These are phyloP conservation scores for Yamadazyma insecticola DNA, from an alignment of 805 yeast genomes.

Conservation along the genomic window DNA sequence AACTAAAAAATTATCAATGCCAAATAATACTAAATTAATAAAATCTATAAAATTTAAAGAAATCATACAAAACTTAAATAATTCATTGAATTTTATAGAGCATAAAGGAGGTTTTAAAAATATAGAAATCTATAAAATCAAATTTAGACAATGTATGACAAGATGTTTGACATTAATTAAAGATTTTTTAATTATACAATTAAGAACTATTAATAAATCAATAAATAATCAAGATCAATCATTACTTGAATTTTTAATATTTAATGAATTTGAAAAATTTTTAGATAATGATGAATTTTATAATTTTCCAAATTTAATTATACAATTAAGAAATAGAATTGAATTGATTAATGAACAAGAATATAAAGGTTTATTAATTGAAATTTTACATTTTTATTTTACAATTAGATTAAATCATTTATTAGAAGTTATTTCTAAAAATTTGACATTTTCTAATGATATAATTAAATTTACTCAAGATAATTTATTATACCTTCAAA, in stretches of 20 bases:
- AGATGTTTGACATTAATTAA: conserved; percentile 72
- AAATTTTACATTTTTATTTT: conserved; percentile 62
- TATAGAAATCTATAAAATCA: conserved; percentile 58
- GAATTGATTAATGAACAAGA: conserved; percentile 36
- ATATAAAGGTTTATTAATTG: conserved; percentile 63
- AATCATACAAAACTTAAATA: conserved; percentile 54
- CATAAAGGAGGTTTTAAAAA: conserved; percentile 58
- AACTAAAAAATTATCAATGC: conserved; percentile 60
- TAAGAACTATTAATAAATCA: conserved; percentile 22
- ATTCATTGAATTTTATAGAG: conserved; percentile 51
- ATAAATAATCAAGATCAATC: conserved; percentile 4
- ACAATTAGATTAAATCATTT: conserved; percentile 50
- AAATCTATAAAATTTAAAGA: conserved; percentile 39
- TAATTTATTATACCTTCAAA: conserved; percentile 55
- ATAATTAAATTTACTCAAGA: conserved; percentile 61
- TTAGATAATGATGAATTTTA: conserved; percentile 11
- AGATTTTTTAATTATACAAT: conserved; percentile 53
- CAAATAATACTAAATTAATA: conserved; percentile 36
- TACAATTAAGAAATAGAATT: conserved; percentile 35
- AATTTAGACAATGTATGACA: conserved; percentile 80
- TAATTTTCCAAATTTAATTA: conserved; percentile 27
- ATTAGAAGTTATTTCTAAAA: conserved; percentile 28
- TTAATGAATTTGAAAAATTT: conserved; percentile 50
- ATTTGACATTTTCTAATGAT: conserved; percentile 16
- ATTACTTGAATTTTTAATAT: conserved; percentile 44